Conservation (phyloP, 495 filamentous ascomycete species). For the Aspergillus nanangensis region DNA sequence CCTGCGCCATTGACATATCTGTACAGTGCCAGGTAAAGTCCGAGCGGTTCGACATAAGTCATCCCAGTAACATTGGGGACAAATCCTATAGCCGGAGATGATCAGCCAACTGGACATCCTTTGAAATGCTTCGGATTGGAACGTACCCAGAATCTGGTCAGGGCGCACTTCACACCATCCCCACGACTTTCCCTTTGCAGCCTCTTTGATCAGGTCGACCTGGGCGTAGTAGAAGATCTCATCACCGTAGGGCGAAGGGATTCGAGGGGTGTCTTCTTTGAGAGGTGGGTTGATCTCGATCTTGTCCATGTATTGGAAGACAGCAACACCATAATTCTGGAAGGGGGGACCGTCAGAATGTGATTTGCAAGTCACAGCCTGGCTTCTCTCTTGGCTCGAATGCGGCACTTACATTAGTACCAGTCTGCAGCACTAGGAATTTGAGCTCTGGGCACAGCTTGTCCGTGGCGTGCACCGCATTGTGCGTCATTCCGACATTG, state of each 20-base stretch:
- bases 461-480: slow-evolving; percentile 17
- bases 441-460: slow-evolving; percentile 25
- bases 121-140: slow-evolving; percentile 17
- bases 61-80: slow-evolving; percentile 11
- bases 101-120: slow-evolving; percentile 11
- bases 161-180: slow-evolving; percentile 41
- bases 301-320: slow-evolving; percentile 18
- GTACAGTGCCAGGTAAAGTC: slow-evolving; percentile 34
- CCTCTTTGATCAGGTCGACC: slow-evolving; percentile 31
- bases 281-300: slow-evolving; percentile 21
- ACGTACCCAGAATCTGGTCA: slow-evolving; percentile 40
- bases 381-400: too few species aligned
- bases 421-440: slow-evolving; percentile 37
- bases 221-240: slow-evolving; percentile 48
- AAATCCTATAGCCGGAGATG: not conserved
- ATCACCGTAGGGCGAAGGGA: slow-evolving; percentile 35
- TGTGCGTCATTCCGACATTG: slow-evolving; percentile 18
- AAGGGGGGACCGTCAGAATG: not conserved
- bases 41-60: slow-evolving; percentile 29
- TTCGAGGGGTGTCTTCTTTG: slow-evolving; percentile 33
- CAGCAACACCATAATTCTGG: slow-evolving; percentile 36
- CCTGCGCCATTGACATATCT: slow-evolving; percentile 23
- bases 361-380: not conserved
- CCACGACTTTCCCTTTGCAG: slow-evolving; percentile 35
- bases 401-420: slow-evolving; percentile 24